These are phyloP conservation scores for Ophiostoma quercus DNA, from an alignment of 2,329 filamentous ascomycete genomes.

Conservation along the genomic window DNA sequence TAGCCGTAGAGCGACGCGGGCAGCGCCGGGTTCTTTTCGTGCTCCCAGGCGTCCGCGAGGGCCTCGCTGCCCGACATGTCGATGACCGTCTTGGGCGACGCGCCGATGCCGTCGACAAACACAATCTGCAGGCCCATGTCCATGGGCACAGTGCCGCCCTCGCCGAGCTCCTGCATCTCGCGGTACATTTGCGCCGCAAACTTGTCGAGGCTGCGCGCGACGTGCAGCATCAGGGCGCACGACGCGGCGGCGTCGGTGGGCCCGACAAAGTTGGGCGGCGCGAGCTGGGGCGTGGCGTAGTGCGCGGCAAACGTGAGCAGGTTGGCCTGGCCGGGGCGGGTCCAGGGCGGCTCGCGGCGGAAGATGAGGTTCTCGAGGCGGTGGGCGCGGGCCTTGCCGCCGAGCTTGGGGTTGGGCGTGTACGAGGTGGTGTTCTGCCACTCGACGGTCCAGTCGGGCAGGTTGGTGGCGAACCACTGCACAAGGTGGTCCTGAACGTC, in stretches of 20 bases:
- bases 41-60: conserved; percentile 68
- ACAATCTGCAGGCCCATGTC: conserved; percentile 74
- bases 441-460: conserved; percentile 65
- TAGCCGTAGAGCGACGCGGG: conserved; percentile 59
- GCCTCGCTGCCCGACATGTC: conserved; percentile 34
- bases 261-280: conserved; percentile 71
- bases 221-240: conserved; percentile 78
- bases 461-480: conserved; percentile 59
- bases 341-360: conserved; percentile 73
- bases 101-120: conserved; percentile 80
- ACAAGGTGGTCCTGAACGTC: conserved; percentile 67
- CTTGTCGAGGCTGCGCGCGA: conserved; percentile 63
- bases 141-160: conserved; percentile 51
- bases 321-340: conserved; percentile 62
- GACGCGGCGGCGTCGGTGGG: conserved; percentile 80
- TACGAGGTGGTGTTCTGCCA: conserved; percentile 68
- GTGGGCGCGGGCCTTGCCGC: conserved; percentile 50
- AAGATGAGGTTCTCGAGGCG: conserved; percentile 67
- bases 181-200: conserved; percentile 70
- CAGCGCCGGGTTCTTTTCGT: conserved; percentile 57
- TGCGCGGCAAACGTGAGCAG: conserved; percentile 75
- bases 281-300: conserved; percentile 67
- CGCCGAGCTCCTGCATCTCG: conserved; percentile 56
- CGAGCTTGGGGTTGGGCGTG: conserved; percentile 11
- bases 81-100: background rate